These are phyloP conservation scores for Coleophoma eucalyptorum DNA, from an alignment of 2,329 filamentous ascomycete species.

Conservation along the genomic window DNA sequence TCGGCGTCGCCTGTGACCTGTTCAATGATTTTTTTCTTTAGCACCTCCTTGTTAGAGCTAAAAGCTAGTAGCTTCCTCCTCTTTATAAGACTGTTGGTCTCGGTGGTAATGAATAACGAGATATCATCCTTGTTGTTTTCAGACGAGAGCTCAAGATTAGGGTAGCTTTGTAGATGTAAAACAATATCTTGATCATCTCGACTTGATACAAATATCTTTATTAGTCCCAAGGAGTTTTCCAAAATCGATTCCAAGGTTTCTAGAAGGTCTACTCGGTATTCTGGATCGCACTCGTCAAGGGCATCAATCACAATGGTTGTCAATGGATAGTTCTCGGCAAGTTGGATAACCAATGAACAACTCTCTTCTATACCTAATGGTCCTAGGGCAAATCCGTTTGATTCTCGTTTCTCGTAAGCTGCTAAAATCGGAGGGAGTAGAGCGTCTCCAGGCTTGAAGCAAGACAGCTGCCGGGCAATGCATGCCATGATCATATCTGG, in stretches of 20 bases:
- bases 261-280: not conserved
- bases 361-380: constrained; percentile 9
- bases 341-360: not conserved
- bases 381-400: constrained; percentile 4
- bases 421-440: constrained; percentile 5
- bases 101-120: constrained; percentile 1
- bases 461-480: constrained; percentile 5
- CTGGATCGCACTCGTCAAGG: not conserved
- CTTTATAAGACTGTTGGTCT: not conserved
- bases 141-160: constrained; percentile 6
- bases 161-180: not conserved
- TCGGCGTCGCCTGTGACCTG: constrained; percentile 1
- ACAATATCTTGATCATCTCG: not conserved
- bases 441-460: constrained; percentile 2
- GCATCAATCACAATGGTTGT: not conserved
- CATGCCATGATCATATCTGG: constrained; percentile 5
- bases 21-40: constrained; percentile 5
- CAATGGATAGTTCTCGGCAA: not conserved
- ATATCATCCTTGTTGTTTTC: constrained; percentile 6
- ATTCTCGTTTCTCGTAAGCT: constrained; percentile 9
- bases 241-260: not conserved
- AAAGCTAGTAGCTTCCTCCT: not conserved
- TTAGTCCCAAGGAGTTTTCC: not conserved
- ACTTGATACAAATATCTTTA: constrained; percentile 1
- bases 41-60: not conserved